Percentiles rank a stretch among this genome's conserved stretches.
Conservation (phyloP, 2,329 filamentous ascomycete species). For the Xylaria hypoxylon region DNA sequence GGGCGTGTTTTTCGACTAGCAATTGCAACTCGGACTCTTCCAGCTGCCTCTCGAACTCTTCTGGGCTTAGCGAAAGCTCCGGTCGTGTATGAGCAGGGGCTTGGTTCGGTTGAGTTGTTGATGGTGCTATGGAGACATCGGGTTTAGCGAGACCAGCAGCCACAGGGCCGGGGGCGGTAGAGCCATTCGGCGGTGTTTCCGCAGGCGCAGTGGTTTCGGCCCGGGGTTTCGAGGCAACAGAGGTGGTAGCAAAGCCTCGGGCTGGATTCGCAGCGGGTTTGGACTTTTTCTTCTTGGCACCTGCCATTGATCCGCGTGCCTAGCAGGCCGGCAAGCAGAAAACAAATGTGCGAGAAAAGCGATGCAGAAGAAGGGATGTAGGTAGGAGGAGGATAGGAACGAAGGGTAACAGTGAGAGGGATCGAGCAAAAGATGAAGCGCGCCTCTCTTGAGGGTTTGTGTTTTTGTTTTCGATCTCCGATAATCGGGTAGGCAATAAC, state of each 20-base stretch:
- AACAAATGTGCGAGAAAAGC: neutral
- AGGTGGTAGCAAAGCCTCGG: slow-evolving; percentile 93
- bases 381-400: neutral
- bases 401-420: neutral
- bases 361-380: too few species aligned
- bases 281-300: slow-evolving; percentile 85
- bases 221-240: slow-evolving; percentile 84
- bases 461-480: neutral
- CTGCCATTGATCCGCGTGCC: slow-evolving; percentile 67
- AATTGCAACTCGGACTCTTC: slow-evolving; percentile 91
- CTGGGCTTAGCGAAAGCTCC: slow-evolving; percentile 73
- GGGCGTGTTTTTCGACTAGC: slow-evolving; percentile 84
- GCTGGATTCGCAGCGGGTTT: slow-evolving; percentile 89
- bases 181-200: slow-evolving; percentile 40
- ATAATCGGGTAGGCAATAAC: neutral
- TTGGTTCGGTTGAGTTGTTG: slow-evolving; percentile 30
- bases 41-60: slow-evolving; percentile 89
- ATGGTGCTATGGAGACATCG: neutral
- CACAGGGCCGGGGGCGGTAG: slow-evolving; percentile 20
- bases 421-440: neutral
- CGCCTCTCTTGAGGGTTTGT: too few species aligned
- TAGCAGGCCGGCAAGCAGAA: neutral
- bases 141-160: slow-evolving; percentile 14
- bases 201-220: slow-evolving; percentile 60
- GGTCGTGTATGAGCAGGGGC: slow-evolving; percentile 12